phyloP scores from a whole-genome alignment of 371 early-diverging fungal species.

The Lichtheimia hyalospora region DNA sequence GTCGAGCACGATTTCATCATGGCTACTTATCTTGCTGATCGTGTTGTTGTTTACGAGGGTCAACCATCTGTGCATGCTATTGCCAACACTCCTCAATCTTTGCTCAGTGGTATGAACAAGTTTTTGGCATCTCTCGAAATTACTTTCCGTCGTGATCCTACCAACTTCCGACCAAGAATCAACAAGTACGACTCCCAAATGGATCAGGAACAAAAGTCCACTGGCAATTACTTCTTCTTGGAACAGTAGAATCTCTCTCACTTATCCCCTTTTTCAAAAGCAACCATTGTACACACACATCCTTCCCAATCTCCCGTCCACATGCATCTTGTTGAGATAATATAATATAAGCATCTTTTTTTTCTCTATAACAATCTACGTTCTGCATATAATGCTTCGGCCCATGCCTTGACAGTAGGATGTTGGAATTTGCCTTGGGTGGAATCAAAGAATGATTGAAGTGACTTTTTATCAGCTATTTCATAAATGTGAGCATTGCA shows the following conservation, averaged over 20 bases:
- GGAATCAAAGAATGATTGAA: conserved; percentile 82
- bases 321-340: neutral
- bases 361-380: conserved; percentile 19
- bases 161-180: conserved; percentile 98
- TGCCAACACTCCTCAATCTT: conserved; percentile 88
- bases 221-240: conserved; percentile 93
- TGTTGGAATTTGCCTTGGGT: conserved; percentile 79
- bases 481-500: neutral
- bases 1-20: conserved; percentile 99
- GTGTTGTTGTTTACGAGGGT: conserved; percentile 99
- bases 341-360: neutral
- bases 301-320: no score
- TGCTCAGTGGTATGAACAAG: conserved; percentile 97
- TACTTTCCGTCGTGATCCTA: conserved; percentile 99
- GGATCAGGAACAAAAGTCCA: conserved; percentile 98
- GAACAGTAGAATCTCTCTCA: conserved; percentile 54
- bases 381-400: conserved; percentile 71
- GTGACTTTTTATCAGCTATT: conserved; percentile 63
- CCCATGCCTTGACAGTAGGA: conserved; percentile 83
- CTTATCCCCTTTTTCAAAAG: neutral
- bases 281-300: neutral
- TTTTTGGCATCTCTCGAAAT: conserved; percentile 96
- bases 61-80: conserved; percentile 86
- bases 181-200: conserved; percentile 98
- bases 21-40: conserved; percentile 99